A percentile compares a stretch with the other conserved stretches of the same genome.
These are phyloP conservation scores for Bruguiera hainesii DNA, from an alignment of 441 rosid species.

Conservation along the genomic window DNA sequence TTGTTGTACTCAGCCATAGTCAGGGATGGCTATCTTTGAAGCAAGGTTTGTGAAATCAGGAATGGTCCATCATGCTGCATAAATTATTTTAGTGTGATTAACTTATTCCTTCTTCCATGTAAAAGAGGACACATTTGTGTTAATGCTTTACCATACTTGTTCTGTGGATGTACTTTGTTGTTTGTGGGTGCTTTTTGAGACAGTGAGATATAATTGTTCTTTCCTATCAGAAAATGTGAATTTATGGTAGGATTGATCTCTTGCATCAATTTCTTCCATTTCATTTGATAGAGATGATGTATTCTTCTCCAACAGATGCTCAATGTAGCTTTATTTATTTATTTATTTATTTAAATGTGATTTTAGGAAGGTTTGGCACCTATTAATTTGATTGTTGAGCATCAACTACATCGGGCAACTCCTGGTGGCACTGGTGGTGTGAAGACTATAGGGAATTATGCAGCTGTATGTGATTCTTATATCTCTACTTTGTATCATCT, in stretches of 20 bases:
- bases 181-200: too few relatives aligned
- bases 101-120: too few relatives aligned
- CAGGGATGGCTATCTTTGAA: too few relatives aligned
- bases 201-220: too few relatives aligned
- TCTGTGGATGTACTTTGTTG: too few relatives aligned
- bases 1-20: not conserved
- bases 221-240: too few relatives aligned
- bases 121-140: too few relatives aligned
- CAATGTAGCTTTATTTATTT: constrained; percentile 1
- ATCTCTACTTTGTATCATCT: not conserved
- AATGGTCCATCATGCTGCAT: not conserved
- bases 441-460: constrained; percentile 51
- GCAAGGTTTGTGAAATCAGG: not conserved
- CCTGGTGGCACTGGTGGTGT: constrained; percentile 54
- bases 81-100: not conserved
- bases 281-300: not conserved
- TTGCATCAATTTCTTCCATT: not conserved
- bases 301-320: not conserved
- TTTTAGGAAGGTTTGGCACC: constrained; percentile 46
- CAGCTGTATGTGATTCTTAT: constrained; percentile 31
- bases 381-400: constrained; percentile 42
- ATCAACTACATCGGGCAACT: constrained; percentile 44
- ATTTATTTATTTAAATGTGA: not conserved
- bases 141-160: too few relatives aligned
- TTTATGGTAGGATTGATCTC: too few relatives aligned